Evolutionary conservation across 2,329 filamentous ascomycete genomes (phyloP), one percentile per base, ranked within the genome.

Genomic region (Berkeleyomyces rouxiae): DNA sequence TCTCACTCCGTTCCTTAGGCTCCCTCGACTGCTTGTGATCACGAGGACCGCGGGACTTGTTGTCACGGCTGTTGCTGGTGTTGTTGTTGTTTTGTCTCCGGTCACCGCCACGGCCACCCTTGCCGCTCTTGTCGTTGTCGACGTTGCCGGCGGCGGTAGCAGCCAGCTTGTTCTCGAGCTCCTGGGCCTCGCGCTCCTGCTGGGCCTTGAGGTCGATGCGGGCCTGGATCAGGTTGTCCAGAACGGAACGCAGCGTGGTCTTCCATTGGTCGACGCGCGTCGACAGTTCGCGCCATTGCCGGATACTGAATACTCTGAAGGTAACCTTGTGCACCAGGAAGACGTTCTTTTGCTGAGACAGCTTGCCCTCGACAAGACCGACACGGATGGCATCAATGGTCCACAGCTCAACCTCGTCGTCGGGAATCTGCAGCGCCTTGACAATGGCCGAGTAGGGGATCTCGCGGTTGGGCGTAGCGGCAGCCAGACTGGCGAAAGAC

Each of bases 371-470:
- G 61, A 99, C 89, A 44, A 99, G 84, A 42, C 91, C 90, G 58
- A 91, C 90, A 68, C 93, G 89, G 76, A 99, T 96, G 68, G 95
- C 91, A 73, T 99, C 93, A 70, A 99, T 99, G 68, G 95, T 90
- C 93, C 93, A 99, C 81, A 92, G 87, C 80, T 99, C 93, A 49
- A 97, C 90, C 67, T 97, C 90, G 67, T 88, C 85, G 57, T 77
- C 72, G 55, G 89, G 84, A 63, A 99, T 85, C 74, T 93, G 87
- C 57, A 99, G 83, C 4, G 90, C 87, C 71, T 86, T 86, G 67
- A 87, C 83, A 71, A 99, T 96, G 70, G 82, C 82, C 67, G 81
- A 79, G 76, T 99, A 99, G 65, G 92, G 86, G 61, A 99, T 86
- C 70, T 93, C 90, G 70, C 92, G 88, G 70, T 84, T 88, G 65